A percentile compares a stretch with the other conserved stretches of the same genome.
phyloP scores from a whole-genome alignment of 2,329 filamentous ascomycete species.

The Coniella vitis region DNA sequence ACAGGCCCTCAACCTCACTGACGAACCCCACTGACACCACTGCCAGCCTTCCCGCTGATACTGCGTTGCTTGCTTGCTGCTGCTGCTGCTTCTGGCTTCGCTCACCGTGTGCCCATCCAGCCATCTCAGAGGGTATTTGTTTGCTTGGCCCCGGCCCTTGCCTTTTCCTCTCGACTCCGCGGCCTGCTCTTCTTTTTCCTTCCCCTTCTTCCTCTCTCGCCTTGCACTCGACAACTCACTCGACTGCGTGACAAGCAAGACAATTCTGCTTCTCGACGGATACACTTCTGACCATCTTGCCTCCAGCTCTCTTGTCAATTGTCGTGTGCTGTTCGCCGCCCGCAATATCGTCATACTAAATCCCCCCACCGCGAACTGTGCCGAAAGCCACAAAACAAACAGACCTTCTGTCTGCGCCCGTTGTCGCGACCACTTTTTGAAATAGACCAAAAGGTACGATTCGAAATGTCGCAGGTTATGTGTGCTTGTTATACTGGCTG shows the following conservation, averaged over 20 bases:
- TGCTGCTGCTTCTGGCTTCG: too few species aligned
- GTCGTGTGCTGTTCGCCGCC: conserved; percentile 17
- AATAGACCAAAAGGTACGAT: too few species aligned
- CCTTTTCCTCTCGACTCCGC: conserved; percentile 1
- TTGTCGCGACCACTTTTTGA: too few species aligned
- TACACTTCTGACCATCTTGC: conserved; percentile 9
- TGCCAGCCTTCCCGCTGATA: too few species aligned
- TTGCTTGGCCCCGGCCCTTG: conserved; percentile 5
- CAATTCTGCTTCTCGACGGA: conserved; percentile 6
- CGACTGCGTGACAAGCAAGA: conserved; percentile 9
- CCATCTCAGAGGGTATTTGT: too few species aligned
- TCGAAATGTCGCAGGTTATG: too few species aligned
- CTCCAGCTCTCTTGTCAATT: conserved; percentile 11
- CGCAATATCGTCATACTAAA: neutral
- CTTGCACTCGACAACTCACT: conserved; percentile 13
- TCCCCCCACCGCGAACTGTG: conserved; percentile 3
- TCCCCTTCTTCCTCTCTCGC: conserved; percentile 1
- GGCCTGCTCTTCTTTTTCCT: neutral
- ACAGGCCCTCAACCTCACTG: neutral
- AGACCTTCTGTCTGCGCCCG: too few species aligned
- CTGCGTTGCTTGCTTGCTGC: too few species aligned
- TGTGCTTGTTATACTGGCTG: too few species aligned
- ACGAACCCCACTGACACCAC: too few species aligned
- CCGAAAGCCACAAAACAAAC: conserved; percentile 14
- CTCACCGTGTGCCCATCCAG: too few species aligned